Conservation (phyloP, 1,284 basidiomycete genomes). For the Fomitopsis betulina region DNA sequence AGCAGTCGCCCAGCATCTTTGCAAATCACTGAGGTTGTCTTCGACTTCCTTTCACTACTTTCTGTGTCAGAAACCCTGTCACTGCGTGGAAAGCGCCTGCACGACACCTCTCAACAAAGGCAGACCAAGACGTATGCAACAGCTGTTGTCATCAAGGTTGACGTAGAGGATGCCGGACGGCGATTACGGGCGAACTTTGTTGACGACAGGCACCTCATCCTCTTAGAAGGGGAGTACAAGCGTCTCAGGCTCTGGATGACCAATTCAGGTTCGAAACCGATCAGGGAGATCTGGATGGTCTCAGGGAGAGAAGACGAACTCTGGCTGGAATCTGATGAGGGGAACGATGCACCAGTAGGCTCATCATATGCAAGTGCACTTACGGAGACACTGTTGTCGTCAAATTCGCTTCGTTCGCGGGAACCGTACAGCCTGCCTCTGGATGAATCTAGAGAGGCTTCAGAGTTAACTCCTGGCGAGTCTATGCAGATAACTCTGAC, state of each 20-base stretch:
- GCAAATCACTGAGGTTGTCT: slow-evolving; percentile 51
- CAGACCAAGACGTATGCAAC: slow-evolving; percentile 62
- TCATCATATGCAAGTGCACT: slow-evolving; percentile 10
- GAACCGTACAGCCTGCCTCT: slow-evolving; percentile 45
- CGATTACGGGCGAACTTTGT: slow-evolving; percentile 53
- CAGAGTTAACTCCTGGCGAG: slow-evolving; percentile 42
- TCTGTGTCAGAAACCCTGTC: slow-evolving; percentile 57
- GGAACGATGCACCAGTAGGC: slow-evolving; percentile 9
- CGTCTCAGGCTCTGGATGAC: slow-evolving; percentile 49
- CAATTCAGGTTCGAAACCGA: slow-evolving; percentile 52
- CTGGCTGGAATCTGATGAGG: slow-evolving; percentile 37
- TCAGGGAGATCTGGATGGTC: slow-evolving; percentile 69
- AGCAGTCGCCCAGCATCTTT: slow-evolving; percentile 46
- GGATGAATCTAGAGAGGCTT: slow-evolving; percentile 27
- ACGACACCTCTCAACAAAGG: slow-evolving; percentile 65
- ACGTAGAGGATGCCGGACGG: slow-evolving; percentile 57
- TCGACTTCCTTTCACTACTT: slow-evolving; percentile 65
- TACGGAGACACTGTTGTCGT: slow-evolving; percentile 39
- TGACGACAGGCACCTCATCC: slow-evolving; percentile 43
- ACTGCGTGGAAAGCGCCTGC: slow-evolving; percentile 60
- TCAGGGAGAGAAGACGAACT: slow-evolving; percentile 54
- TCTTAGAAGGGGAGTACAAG: slow-evolving; percentile 62
- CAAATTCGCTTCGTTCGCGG: slow-evolving; percentile 50
- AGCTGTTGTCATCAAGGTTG: slow-evolving; percentile 49
- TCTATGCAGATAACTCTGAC: slow-evolving; percentile 43